A percentile compares a stretch with the other conserved stretches of the same genome.
phyloP scores from a whole-genome alignment of 1,139 yeast genomes.

The Geotrichum carabidarum region DNA sequence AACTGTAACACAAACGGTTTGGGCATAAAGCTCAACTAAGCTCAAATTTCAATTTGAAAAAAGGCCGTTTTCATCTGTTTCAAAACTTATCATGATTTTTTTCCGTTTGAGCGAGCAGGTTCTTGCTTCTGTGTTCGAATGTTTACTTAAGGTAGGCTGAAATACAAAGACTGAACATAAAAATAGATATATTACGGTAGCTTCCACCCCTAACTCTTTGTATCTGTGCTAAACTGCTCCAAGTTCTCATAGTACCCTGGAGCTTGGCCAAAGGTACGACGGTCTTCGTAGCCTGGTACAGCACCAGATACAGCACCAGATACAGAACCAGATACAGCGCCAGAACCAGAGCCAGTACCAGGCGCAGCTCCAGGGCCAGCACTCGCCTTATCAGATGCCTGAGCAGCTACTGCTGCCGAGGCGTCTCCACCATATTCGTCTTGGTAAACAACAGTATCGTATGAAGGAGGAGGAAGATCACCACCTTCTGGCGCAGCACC shows the following conservation, averaged over 20 bases:
- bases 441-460: slow-evolving; percentile 23
- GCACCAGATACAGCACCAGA: neutral
- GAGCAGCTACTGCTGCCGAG: slow-evolving; percentile 5
- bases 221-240: slow-evolving; percentile 20
- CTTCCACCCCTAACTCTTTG: neutral
- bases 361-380: neutral
- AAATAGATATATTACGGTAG: neutral
- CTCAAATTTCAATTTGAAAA: neutral
- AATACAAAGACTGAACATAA: too few relatives aligned
- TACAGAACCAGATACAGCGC: neutral
- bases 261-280: slow-evolving; percentile 27
- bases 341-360: neutral
- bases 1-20: too few relatives aligned
- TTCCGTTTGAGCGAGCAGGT: too few relatives aligned
- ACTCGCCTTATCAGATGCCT: neutral
- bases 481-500: slow-evolving; percentile 8
- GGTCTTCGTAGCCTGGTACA: neutral
- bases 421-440: slow-evolving; percentile 6
- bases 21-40: too few relatives aligned
- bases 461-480: slow-evolving; percentile 22
- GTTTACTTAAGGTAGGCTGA: too few relatives aligned
- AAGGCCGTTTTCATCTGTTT: neutral
- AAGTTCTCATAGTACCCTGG: slow-evolving; percentile 25
- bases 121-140: too few relatives aligned
- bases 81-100: too few relatives aligned